phyloP scores from a whole-genome alignment of 2,329 filamentous ascomycete species.

The Arthrobotrys sinensis region DNA sequence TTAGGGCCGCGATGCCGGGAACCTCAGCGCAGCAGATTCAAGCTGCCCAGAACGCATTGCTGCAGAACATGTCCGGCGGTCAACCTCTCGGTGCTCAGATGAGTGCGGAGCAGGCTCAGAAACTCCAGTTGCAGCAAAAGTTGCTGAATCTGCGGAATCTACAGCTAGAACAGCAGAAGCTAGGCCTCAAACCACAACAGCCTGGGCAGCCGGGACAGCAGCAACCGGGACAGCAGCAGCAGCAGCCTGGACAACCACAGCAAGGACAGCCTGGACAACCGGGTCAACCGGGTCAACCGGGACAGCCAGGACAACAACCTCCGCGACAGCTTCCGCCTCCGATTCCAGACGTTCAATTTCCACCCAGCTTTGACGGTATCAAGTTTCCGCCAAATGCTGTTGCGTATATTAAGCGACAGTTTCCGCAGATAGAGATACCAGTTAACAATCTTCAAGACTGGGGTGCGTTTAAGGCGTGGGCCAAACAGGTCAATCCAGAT shows the following conservation, averaged over 20 bases:
- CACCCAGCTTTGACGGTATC: conserved; percentile 37
- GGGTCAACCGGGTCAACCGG: conserved; percentile 12
- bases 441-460: conserved; percentile 35
- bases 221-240: conserved; percentile 10
- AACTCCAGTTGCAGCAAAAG: conserved; percentile 16
- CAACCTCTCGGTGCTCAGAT: conserved; percentile 11
- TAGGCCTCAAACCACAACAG: conserved; percentile 5
- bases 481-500: conserved; percentile 37
- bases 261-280: conserved; percentile 16
- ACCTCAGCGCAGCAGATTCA: conserved; percentile 33
- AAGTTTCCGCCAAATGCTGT: conserved; percentile 46
- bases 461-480: conserved; percentile 53
- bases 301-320: conserved; percentile 23
- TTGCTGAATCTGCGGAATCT: neutral
- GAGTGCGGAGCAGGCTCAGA: conserved; percentile 37
- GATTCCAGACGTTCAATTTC: conserved; percentile 49
- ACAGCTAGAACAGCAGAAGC: conserved; percentile 2
- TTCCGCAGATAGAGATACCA: conserved; percentile 32
- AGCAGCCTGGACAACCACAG: conserved; percentile 28
- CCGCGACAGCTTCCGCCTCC: conserved; percentile 21
- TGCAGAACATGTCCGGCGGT: conserved; percentile 36
- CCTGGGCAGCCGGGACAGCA: conserved; percentile 1
- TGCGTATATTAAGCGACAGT: conserved; percentile 40
- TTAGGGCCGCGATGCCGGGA: conserved; percentile 20
- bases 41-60: conserved; percentile 46